Percentiles rank a stretch among this genome's conserved stretches.
phyloP scores from a whole-genome alignment of 805 yeast genomes.

The Priceomyces carsonii region DNA sequence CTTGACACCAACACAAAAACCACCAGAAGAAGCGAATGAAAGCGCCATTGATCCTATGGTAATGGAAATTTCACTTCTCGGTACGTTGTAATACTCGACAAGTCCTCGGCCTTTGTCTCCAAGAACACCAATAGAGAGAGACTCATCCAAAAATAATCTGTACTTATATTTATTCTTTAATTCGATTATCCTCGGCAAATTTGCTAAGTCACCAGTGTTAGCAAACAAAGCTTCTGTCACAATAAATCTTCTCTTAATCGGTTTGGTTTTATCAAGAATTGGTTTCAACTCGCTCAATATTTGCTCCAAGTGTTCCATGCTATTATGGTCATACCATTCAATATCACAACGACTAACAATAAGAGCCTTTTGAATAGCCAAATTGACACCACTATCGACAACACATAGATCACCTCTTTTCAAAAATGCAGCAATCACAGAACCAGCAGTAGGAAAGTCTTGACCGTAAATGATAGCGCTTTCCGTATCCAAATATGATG shows the following conservation, averaged over 20 bases:
- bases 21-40: constrained; percentile 85
- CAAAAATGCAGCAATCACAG: constrained; percentile 89
- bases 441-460: constrained; percentile 82
- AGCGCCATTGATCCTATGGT: constrained; percentile 85
- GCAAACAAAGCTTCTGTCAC: constrained; percentile 89
- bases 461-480: constrained; percentile 87
- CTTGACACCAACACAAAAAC: constrained; percentile 83
- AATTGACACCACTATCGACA: constrained; percentile 75
- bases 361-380: constrained; percentile 86
- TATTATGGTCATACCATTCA: constrained; percentile 84
- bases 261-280: constrained; percentile 62
- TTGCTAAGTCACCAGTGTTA: constrained; percentile 76
- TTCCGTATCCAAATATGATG: constrained; percentile 75
- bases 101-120: constrained; percentile 87
- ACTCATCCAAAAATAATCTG: constrained; percentile 85
- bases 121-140: constrained; percentile 80
- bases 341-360: constrained; percentile 83
- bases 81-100: constrained; percentile 68
- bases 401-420: constrained; percentile 93
- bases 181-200: constrained; percentile 65
- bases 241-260: constrained; percentile 86
- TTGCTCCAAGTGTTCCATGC: constrained; percentile 76
- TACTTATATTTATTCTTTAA: constrained; percentile 82
- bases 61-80: constrained; percentile 75
- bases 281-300: constrained; percentile 63